Evolutionary conservation across 345 rosid genomes (phyloP), one percentile per base, ranked within the genome.

Genomic region (Passiflora organensis): DNA sequence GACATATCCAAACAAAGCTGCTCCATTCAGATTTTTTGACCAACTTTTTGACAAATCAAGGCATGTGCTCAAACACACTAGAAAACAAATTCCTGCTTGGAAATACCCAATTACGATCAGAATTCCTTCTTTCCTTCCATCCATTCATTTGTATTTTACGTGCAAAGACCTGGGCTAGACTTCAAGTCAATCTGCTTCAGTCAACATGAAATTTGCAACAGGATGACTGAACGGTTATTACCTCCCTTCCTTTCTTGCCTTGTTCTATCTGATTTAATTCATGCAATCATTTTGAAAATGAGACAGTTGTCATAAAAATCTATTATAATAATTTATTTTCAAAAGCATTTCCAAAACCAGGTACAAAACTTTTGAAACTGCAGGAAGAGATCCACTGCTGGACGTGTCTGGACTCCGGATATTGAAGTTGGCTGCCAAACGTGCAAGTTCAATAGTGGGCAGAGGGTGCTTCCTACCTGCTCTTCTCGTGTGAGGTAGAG

Each of bases 401-500:
- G 34, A 28, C n/a, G n/a, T n/a, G n/a, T n/a, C 8, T 28, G 34
- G 34, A 28, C 63, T 21, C n/a, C 48, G 43, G 15, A 58, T 46
- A 20, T 46, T 42, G 44, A 34, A 32, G 54, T 10, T 8, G 38
- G 32, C 47, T 19, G 32, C 56, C 32, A 6, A n/a, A 42, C 51
- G 22, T 62, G 58, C 51, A 32, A 4, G 48, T 6, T 45, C n/a
- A n/a, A n/a, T n/a, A n/a, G n/a, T 39, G 1, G 57, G 19, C 9
- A 15, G 38, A 19, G 52, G 18, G 12, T 46, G 24, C 12, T 12
- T 32, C 60, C 49, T 56, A 56, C 56, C 70, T 67, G 54, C 64
- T 63, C 39, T 63, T n/a, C 55, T 66, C 53, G 43, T 52, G 42
- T 64, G 62, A 32, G 12, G n/a, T 67, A n/a, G 16, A 53, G 45